These are phyloP conservation scores for Schwanniomyces pseudopolymorphus DNA, from an alignment of 805 yeast genomes.

Conservation along the genomic window DNA sequence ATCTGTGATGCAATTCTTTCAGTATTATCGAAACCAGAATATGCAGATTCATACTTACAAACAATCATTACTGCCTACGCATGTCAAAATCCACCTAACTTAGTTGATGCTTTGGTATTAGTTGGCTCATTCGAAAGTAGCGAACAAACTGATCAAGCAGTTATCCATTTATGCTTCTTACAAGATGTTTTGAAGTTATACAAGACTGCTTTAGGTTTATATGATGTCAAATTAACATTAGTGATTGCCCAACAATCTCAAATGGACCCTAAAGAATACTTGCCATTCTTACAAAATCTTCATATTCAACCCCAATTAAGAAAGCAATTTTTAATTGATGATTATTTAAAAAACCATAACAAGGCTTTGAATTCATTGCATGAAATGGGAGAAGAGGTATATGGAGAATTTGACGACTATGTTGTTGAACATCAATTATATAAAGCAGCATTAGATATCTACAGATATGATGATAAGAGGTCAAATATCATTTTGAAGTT, in stretches of 20 bases:
- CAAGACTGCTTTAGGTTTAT: constrained; percentile 74
- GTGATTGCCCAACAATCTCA: constrained; percentile 93
- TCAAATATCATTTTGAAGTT: constrained; percentile 53
- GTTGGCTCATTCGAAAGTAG: constrained; percentile 53
- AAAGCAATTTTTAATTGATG: constrained; percentile 75
- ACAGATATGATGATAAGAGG: constrained; percentile 54
- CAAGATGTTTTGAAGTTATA: constrained; percentile 86
- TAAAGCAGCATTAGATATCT: constrained; percentile 63
- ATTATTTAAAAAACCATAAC: constrained; percentile 62
- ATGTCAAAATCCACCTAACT: constrained; percentile 84
- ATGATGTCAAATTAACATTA: constrained; percentile 78
- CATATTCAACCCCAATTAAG: constrained; percentile 67
- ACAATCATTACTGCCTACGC: constrained; percentile 89
- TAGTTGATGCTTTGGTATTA: constrained; percentile 67
- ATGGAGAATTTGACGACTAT: constrained; percentile 63
- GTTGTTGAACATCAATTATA: constrained; percentile 70
- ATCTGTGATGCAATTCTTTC: constrained; percentile 71
- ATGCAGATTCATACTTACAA: constrained; percentile 62
- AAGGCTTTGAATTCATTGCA: constrained; percentile 69
- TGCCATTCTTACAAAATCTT: constrained; percentile 84
- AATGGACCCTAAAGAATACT: constrained; percentile 95
- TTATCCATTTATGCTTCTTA: constrained; percentile 84
- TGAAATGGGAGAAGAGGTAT: constrained; percentile 40
- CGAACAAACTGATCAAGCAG: constrained; percentile 52
- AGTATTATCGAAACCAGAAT: constrained; percentile 52